Percentiles rank a stretch among this genome's conserved stretches.
Conservation (phyloP, 768 basidiomycete genomes). For the Mrakia gelida region DNA sequence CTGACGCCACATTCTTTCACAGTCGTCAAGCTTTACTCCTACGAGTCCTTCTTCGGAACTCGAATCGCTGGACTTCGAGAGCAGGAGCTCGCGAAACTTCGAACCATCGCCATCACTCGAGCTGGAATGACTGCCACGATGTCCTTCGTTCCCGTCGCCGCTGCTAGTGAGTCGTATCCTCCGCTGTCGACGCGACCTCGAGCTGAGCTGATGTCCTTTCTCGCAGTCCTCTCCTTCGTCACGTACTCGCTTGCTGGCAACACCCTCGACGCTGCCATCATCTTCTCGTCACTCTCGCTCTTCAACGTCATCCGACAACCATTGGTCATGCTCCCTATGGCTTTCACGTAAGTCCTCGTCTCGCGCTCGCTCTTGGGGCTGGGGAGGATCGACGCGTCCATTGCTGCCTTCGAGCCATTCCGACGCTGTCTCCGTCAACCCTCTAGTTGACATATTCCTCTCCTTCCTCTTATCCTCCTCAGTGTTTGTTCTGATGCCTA, state of each 20-base stretch:
- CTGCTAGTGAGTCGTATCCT: not conserved
- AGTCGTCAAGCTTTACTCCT: constrained; percentile 61
- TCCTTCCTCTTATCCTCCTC: constrained; percentile 53
- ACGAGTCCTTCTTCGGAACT: constrained; percentile 48
- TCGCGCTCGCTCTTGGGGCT: too few relatives aligned
- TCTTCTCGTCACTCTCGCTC: constrained; percentile 58
- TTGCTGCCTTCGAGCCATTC: too few relatives aligned
- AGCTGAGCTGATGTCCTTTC: constrained; percentile 51
- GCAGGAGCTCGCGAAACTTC: constrained; percentile 38
- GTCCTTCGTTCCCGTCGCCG: not conserved
- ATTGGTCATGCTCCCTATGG: constrained; percentile 38
- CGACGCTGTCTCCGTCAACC: too few relatives aligned
- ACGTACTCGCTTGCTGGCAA: constrained; percentile 61
- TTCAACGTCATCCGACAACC: constrained; percentile 50
- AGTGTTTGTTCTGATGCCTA: constrained; percentile 50
- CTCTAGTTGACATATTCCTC: constrained; percentile 39
- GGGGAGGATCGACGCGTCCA: too few relatives aligned
- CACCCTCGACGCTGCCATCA: constrained; percentile 53
- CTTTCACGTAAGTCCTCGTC: constrained; percentile 25
- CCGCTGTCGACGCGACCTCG: constrained; percentile 36
- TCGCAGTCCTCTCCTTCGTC: constrained; percentile 57
- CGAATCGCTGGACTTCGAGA: constrained; percentile 37
- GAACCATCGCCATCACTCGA: constrained; percentile 35
- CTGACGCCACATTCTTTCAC: not conserved
- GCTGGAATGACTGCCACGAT: constrained; percentile 37